Base-by-base conservation (phyloP, 371 early-diverging fungal genomes). In the Lichtheimia ornata region DNA sequence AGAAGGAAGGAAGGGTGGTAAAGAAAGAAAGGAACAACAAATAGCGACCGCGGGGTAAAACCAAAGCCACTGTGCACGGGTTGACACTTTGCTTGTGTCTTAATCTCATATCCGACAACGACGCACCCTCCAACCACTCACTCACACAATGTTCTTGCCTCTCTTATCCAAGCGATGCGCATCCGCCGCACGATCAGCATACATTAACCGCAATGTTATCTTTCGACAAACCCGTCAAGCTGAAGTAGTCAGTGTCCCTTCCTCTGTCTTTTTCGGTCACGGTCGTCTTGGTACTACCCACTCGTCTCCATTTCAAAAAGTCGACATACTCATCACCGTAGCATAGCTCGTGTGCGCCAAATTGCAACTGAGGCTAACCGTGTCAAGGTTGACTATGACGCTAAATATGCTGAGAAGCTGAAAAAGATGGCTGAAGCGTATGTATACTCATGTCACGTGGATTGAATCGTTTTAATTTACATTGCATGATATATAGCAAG, bases 401-500 rank as follows among this genome's bases (percentile, higher is more conserved):
- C 85, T 20, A 93, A 90, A 73, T 92, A 91, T 76, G 85, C 83
- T 12, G 84, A 84, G 15, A 90, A 91, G 66, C 73, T 92, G 58
- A 79, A 82, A 58, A 68, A 79, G 45, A 81, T 74, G 25, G 92
- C 91, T 12, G 74, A 84, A 50, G 78, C 79, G 86, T 86, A 83
- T 51, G 78, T 58, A 17, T 4, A 18, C 9, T 20, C 20, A 28
- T 52, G 13, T 50, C 44, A 40, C 24, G 24, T 50, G 41, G 24
- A 0, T 43, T n/a, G 7, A 22, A 56, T 22, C 3, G 20, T 13
- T 27, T 35, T 15, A 22, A 60, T 45, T 28, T 22, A 50, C 17
- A 17, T n/a, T 56, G 30, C 53, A 52, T 55, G 14, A 54, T 35
- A 27, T 55, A 40, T 43, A 55, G 56, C 20, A 74, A 81, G 53